Conservation (phyloP, 140 eudicot species). For the Senecio squalidus region DNA sequence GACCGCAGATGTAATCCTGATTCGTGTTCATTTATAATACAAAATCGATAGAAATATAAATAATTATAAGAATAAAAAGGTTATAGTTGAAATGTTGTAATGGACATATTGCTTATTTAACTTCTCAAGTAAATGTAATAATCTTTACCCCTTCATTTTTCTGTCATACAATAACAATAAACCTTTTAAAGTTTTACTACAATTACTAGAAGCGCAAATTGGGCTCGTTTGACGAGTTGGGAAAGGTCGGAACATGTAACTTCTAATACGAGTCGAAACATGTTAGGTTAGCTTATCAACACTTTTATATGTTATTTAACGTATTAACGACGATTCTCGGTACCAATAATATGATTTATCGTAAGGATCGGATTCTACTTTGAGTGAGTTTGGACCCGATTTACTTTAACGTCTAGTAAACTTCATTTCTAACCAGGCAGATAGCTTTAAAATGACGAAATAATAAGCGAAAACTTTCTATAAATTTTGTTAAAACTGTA, state of each 20-base stretch:
- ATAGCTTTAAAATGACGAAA: no score
- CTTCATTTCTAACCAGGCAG: no score
- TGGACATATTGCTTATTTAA: constrained; percentile 15
- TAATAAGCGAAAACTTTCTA: no score
- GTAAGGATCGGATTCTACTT: no score
- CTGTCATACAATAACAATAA: no score
- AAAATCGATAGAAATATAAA: constrained; percentile 9
- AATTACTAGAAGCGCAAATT: background rate
- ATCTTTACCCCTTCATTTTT: constrained; percentile 2
- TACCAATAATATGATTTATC: no score
- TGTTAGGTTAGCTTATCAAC: no score
- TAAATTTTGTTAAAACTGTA: no score
- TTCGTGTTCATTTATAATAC: constrained; percentile 1
- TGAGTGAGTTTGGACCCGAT: no score
- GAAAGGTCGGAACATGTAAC: background rate
- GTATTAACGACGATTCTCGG: no score
- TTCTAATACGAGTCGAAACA: background rate
- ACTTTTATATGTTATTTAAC: no score
- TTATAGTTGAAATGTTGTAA: constrained; percentile 6
- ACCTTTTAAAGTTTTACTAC: background rate
- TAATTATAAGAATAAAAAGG: constrained; percentile 20
- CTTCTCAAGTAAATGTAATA: constrained; percentile 6
- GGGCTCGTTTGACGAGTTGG: background rate
- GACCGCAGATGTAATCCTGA: constrained; percentile 81
- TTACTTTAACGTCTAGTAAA: no score